These are phyloP conservation scores for Poronia punctata DNA, from an alignment of 495 filamentous ascomycete species.

Conservation along the genomic window DNA sequence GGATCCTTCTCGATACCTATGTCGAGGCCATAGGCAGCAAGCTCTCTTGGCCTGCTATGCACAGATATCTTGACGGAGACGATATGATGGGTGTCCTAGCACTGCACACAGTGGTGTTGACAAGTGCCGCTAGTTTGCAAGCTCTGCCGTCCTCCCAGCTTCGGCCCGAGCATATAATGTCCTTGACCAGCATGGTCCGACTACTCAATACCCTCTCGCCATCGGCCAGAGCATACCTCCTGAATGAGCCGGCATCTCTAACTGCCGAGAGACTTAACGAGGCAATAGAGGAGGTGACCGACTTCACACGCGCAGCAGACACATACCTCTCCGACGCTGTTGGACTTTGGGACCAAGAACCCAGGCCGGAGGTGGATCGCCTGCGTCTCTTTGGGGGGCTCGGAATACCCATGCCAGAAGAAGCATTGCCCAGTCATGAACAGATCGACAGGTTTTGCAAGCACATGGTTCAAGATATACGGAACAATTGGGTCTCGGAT, in stretches of 20 bases:
- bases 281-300: constrained; percentile 11
- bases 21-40: constrained; percentile 20
- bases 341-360: background rate
- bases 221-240: constrained; percentile 17
- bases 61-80: constrained; percentile 18
- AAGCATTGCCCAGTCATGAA: constrained; percentile 3
- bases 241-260: constrained; percentile 16
- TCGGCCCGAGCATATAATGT: constrained; percentile 10
- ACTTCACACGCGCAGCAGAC: constrained; percentile 15
- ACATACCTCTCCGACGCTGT: constrained; percentile 12
- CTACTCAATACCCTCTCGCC: constrained; percentile 21
- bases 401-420: background rate
- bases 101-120: constrained; percentile 15
- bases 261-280: constrained; percentile 6
- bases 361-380: constrained; percentile 1
- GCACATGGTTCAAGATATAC: constrained; percentile 30
- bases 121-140: constrained; percentile 6
- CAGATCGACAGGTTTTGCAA: constrained; percentile 27
- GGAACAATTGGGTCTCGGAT: constrained; percentile 29
- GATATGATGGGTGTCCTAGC: constrained; percentile 17
- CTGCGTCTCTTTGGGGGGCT: constrained; percentile 13
- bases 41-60: constrained; percentile 18
- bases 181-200: constrained; percentile 10
- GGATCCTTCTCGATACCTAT: constrained; percentile 36
- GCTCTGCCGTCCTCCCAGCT: constrained; percentile 3